These are phyloP conservation scores for Hevea brasiliensis DNA, from an alignment of 345 rosid genomes.

Conservation along the genomic window DNA sequence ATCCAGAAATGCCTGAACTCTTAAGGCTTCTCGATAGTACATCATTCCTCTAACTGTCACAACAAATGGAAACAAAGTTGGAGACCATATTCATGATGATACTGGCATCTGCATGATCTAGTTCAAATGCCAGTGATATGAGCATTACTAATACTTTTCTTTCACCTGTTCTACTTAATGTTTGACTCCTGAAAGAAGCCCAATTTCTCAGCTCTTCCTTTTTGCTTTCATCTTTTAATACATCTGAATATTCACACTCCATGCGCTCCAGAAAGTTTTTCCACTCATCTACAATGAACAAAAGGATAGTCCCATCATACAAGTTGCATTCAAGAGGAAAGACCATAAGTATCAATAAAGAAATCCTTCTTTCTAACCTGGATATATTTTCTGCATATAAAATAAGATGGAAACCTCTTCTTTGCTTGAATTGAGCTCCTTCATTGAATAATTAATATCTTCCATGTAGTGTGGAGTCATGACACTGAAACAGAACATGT, in stretches of 20 bases:
- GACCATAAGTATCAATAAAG: background rate
- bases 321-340: constrained; percentile 14
- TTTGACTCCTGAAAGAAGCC: constrained; percentile 95
- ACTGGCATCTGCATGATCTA: constrained; percentile 1
- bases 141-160: background rate
- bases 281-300: constrained; percentile 71
- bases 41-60: constrained; percentile 92
- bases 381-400: constrained; percentile 85
- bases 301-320: background rate
- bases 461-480: constrained; percentile 88
- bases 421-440: constrained; percentile 68
- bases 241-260: constrained; percentile 59
- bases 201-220: constrained; percentile 76
- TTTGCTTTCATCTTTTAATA: constrained; percentile 43
- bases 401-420: constrained; percentile 76
- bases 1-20: constrained; percentile 85
- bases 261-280: constrained; percentile 84
- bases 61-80: constrained; percentile 10
- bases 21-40: constrained; percentile 88
- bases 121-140: constrained; percentile 1
- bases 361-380: constrained; percentile 45
- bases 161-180: constrained; percentile 90
- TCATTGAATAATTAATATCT: constrained; percentile 68
- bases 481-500: constrained; percentile 57
- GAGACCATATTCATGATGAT: constrained; percentile 12